Evolutionary conservation across 2,329 filamentous ascomycete species (phyloP).

Genomic region (Coniochaeta sp.): DNA sequence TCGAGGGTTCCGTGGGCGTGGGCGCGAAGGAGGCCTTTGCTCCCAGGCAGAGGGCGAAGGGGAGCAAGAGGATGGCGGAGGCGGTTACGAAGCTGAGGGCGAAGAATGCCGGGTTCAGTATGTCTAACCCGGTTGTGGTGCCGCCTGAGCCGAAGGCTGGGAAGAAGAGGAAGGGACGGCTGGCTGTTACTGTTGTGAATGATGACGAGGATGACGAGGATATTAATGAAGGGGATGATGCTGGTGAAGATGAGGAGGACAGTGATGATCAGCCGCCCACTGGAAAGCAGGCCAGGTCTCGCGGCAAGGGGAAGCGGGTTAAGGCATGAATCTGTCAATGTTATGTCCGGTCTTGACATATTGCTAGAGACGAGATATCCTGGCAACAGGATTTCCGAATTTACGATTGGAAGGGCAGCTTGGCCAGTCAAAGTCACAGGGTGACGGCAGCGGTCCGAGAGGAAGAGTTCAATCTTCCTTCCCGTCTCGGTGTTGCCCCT

Average conservation of each 20-base stretch:
- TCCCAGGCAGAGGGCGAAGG: conserved; percentile 15
- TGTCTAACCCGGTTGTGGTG: conserved; percentile 6
- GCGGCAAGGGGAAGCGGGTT: conserved; percentile 18
- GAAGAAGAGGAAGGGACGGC: conserved; percentile 25
- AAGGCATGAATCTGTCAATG: conserved; percentile 13
- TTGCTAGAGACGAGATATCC: background rate
- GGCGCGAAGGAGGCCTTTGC: conserved; percentile 21
- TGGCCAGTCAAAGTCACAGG: too few species aligned
- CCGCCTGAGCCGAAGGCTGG: conserved; percentile 11
- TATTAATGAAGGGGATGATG: background rate
- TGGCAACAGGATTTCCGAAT: background rate
- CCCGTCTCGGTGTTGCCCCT: too few species aligned
- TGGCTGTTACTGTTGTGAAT: conserved; percentile 7
- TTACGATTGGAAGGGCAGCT: too few species aligned
- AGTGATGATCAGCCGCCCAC: conserved; percentile 6
- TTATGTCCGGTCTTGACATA: background rate
- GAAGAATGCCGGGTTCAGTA: conserved; percentile 11
- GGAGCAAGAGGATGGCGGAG: conserved; percentile 24
- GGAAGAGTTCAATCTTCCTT: background rate
- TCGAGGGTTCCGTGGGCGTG: conserved; percentile 57
- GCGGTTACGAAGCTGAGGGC: conserved; percentile 23
- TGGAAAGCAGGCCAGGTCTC: conserved; percentile 4
- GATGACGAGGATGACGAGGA: conserved; percentile 4
- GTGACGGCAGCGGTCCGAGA: too few species aligned
- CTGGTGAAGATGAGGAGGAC: conserved; percentile 7